Conservation (phyloP, 352 stramenopile genomes). For the Phytophthora hybrid region DNA sequence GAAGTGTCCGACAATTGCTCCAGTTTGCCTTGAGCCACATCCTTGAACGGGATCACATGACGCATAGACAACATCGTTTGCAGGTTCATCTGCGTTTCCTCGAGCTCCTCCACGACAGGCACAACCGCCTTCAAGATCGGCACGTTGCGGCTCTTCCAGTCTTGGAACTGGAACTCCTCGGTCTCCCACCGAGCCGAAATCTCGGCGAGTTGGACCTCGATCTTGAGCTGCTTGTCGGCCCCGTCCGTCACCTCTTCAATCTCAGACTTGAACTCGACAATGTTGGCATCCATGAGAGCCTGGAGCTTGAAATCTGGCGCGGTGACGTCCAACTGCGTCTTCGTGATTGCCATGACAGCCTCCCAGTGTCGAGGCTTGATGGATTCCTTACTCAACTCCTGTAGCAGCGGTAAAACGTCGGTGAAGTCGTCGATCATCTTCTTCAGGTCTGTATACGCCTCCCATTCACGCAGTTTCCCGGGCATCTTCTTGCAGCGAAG, state of each 20-base stretch:
- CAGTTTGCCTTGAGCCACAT: conserved; percentile 95
- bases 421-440: conserved; percentile 99
- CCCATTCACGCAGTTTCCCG: conserved; percentile 95
- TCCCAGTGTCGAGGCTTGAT: conserved; percentile 98
- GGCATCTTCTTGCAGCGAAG: conserved; percentile 98
- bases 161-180: conserved; percentile 96
- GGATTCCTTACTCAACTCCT: conserved; percentile 97
- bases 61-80: conserved; percentile 99
- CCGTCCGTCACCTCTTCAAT: conserved; percentile 98
- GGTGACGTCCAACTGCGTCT: conserved; percentile 94
- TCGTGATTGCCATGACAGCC: conserved; percentile 96
- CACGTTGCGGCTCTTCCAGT: conserved; percentile 95
- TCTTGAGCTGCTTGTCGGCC: conserved; percentile 98
- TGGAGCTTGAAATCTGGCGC: conserved; percentile 96
- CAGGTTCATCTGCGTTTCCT: conserved; percentile 98
- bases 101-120: conserved; percentile 96
- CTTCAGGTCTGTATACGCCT: conserved; percentile 97
- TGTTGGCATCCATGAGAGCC: conserved; percentile 94
- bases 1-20: conserved; percentile 96
- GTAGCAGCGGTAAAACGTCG: conserved; percentile 95
- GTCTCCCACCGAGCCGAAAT: conserved; percentile 95
- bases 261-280: conserved; percentile 93
- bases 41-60: conserved; percentile 96
- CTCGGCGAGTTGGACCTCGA: conserved; percentile 95
- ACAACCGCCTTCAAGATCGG: conserved; percentile 97